Percentiles rank a stretch among this genome's conserved stretches.
Conservation (phyloP, 495 filamentous ascomycete genomes). For the Clohesyomyces aquaticus region DNA sequence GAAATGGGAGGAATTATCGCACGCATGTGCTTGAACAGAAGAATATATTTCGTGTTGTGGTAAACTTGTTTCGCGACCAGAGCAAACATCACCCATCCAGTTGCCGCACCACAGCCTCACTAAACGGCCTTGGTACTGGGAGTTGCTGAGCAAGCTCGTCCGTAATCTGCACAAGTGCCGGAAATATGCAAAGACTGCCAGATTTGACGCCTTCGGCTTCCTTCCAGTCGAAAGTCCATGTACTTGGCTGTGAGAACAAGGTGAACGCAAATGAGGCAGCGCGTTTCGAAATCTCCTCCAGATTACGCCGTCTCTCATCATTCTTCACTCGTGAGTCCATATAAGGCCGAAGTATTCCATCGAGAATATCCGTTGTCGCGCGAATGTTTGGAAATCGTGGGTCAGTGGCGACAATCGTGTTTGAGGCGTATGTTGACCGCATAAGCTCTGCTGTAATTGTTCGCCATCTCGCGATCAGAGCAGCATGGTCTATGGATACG, state of each 20-base stretch:
- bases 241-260: conserved; percentile 48
- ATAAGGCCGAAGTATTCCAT: conserved; percentile 42
- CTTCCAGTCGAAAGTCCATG: conserved; percentile 45
- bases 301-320: conserved; percentile 39
- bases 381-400: conserved; percentile 37
- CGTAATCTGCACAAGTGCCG: conserved; percentile 42
- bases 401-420: conserved; percentile 34
- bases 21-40: too few relatives aligned
- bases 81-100: conserved; percentile 29
- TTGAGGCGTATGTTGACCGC: conserved; percentile 39
- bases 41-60: too few relatives aligned
- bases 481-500: conserved; percentile 29
- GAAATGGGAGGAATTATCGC: too few relatives aligned
- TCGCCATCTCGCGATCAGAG: conserved; percentile 45
- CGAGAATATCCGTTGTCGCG: conserved; percentile 28
- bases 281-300: conserved; percentile 46
- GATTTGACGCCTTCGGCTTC: conserved; percentile 24
- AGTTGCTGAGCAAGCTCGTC: conserved; percentile 41
- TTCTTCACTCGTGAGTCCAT: conserved; percentile 33
- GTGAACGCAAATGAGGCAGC: conserved; percentile 47
- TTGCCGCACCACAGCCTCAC: conserved; percentile 40
- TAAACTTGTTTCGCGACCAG: too few relatives aligned
- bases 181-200: conserved; percentile 46
- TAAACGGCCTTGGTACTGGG: conserved; percentile 39
- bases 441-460: conserved; percentile 44